These are phyloP conservation scores for Arabis alpina DNA, from an alignment of 345 rosid genomes.

Conservation along the genomic window DNA sequence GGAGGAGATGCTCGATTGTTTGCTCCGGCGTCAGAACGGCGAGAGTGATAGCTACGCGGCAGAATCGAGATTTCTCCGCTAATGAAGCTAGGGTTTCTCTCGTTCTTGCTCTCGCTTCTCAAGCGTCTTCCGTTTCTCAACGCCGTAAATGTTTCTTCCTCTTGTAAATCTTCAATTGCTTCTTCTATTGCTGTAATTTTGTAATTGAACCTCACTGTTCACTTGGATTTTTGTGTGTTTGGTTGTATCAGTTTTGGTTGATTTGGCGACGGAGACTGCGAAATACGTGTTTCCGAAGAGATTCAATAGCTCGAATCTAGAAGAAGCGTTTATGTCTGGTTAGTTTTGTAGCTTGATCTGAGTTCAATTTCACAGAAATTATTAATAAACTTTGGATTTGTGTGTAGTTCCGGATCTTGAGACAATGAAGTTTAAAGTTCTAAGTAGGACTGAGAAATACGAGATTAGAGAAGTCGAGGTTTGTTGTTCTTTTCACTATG, in stretches of 20 bases:
- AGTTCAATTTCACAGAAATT: background rate
- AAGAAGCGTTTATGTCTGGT: slow-evolving; percentile 95
- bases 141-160: slow-evolving; percentile 65
- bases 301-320: slow-evolving; percentile 64
- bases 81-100: slow-evolving; percentile 80
- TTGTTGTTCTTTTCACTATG: slow-evolving; percentile 2
- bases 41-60: slow-evolving; percentile 45
- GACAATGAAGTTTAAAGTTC: slow-evolving; percentile 64
- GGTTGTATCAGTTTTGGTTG: slow-evolving; percentile 60
- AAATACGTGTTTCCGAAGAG: slow-evolving; percentile 82
- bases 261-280: slow-evolving; percentile 70
- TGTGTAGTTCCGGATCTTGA: slow-evolving; percentile 84
- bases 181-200: slow-evolving; percentile 2
- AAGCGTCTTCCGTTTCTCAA: slow-evolving; percentile 63
- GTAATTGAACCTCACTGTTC: background rate
- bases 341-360: background rate
- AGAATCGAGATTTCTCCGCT: slow-evolving; percentile 56
- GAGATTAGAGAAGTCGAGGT: slow-evolving; percentile 96
- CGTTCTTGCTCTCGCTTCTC: slow-evolving; percentile 80
- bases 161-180: background rate
- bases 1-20: slow-evolving; percentile 23
- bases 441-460: slow-evolving; percentile 58
- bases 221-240: background rate
- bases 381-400: background rate
- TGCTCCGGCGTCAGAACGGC: slow-evolving; percentile 36